Conservation (phyloP, 768 basidiomycete species). For the Leucocoprinus sp. region DNA sequence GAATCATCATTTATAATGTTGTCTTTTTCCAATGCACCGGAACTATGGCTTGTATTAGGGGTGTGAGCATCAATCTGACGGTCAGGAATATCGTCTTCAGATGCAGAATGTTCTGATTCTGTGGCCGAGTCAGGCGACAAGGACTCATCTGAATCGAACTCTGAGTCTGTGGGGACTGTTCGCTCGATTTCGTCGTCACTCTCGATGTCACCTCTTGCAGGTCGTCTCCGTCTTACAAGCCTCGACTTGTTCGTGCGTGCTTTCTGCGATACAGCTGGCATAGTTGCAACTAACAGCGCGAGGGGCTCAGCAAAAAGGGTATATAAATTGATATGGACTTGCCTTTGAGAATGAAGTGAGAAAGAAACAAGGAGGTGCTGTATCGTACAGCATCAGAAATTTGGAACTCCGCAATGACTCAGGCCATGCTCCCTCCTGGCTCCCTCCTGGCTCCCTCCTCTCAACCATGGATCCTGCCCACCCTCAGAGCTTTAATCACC, state of each 20-base stretch:
- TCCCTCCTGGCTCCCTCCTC: not conserved
- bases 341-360: too few species aligned
- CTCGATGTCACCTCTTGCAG: conserved; percentile 47
- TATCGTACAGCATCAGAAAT: conserved; percentile 16
- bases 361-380: conserved; percentile 15
- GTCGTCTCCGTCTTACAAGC: conserved; percentile 53
- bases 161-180: conserved; percentile 60
- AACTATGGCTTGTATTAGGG: conserved; percentile 62
- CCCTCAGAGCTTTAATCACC: conserved; percentile 45
- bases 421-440: conserved; percentile 14
- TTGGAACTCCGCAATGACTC: conserved; percentile 17
- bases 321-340: too few species aligned
- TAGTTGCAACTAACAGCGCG: conserved; percentile 22
- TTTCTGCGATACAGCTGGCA: conserved; percentile 24
- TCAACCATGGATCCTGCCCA: conserved; percentile 31
- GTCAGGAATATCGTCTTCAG: conserved; percentile 50
- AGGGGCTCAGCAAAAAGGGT: conserved; percentile 24
- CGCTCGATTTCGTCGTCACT: conserved; percentile 77
- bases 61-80: conserved; percentile 49
- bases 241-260: conserved; percentile 35
- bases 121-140: conserved; percentile 53
- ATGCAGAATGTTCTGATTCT: conserved; percentile 58
- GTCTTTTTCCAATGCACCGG: conserved; percentile 30
- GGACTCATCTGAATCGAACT: conserved; percentile 44
- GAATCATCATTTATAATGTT: conserved; percentile 22